Base-by-base conservation (phyloP, 495 filamentous ascomycete species). In the Penicillium simplicissimum region DNA sequence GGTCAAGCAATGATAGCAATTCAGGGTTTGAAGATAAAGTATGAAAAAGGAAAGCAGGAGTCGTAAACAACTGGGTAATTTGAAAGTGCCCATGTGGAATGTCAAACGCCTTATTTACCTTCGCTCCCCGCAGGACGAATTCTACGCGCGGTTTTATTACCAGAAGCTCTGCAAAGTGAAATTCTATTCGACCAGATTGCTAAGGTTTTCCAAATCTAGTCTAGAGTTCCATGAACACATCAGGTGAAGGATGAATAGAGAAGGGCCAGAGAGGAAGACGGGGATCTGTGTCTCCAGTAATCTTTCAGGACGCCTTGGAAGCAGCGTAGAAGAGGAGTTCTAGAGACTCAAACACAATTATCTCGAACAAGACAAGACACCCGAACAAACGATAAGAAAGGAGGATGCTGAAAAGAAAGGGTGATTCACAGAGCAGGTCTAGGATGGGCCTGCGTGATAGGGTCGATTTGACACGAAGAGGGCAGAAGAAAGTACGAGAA, bases 41-140 rank as follows among this genome's bases (percentile, higher is more conserved):
- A 48, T 45, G n/a, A 19, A 3, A 47, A 65, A 61, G 58, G 60
- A 56, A 57, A 55, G 55, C 62, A 60, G 59, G 23, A 49, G 53
- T 25, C 47, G 25, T 52, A 11, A 35, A 42, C 33, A 51, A 51
- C 35, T 55, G 54, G 63, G 34, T 52, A 43, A 55, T 49, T 28
- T 25, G 10, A 55, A 25, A 47, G 49, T 57, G 33, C n/a, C 15
- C 28, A 59, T 47, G 38, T 65, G 68, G 68, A 71, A 71, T 71
- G 68, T 42, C 58, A 42, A 62, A 58, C 48, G 45, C 43, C 57
- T 61, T 38, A 48, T 36, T 36, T 62, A 49, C 43, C 63, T 47
- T 58, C 52, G 48, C 28, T 47, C 53, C 59, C 63, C 54, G 55
- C 55, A 31, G 51, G 21, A 63, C 34, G 28, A 23, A 57, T 59